Evolutionary conservation across 805 yeast genomes (phyloP).

Genomic region (Naumovozyma dairenensis): DNA sequence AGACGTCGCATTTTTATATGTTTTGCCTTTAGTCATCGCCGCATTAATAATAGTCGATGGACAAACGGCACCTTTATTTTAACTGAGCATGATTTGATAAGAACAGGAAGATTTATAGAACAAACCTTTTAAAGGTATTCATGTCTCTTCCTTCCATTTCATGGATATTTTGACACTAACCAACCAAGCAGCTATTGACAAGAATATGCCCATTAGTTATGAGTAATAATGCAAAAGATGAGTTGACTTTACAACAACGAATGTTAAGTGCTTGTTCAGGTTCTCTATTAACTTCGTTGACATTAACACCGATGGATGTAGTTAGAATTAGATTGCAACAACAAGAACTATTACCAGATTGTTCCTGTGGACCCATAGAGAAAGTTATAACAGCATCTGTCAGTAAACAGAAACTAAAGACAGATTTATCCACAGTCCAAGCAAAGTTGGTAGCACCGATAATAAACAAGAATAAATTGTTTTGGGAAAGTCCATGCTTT

Average conservation of each 20-base stretch:
- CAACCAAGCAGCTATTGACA: too few species aligned
- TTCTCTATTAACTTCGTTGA: slow-evolving; percentile 58
- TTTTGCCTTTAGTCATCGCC: background rate
- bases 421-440: slow-evolving; percentile 1
- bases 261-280: slow-evolving; percentile 77
- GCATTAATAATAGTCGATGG: too few species aligned
- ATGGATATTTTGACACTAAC: too few species aligned
- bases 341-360: slow-evolving; percentile 49
- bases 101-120: too few species aligned
- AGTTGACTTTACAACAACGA: slow-evolving; percentile 37
- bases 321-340: slow-evolving; percentile 70
- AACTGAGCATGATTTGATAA: background rate
- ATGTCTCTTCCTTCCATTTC: too few species aligned
- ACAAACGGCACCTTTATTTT: background rate
- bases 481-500: slow-evolving; percentile 29
- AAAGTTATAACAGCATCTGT: background rate
- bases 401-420: slow-evolving; percentile 1
- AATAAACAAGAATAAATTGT: slow-evolving; percentile 3
- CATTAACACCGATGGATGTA: slow-evolving; percentile 74
- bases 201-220: slow-evolving; percentile 1
- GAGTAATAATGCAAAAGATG: slow-evolving; percentile 2
- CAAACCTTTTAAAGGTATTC: too few species aligned
- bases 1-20: too few species aligned
- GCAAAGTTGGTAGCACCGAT: background rate
- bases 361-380: slow-evolving; percentile 27